These are phyloP conservation scores for Fusarium gaditjirri DNA, from an alignment of 2,329 filamentous ascomycete species.

Conservation along the genomic window DNA sequence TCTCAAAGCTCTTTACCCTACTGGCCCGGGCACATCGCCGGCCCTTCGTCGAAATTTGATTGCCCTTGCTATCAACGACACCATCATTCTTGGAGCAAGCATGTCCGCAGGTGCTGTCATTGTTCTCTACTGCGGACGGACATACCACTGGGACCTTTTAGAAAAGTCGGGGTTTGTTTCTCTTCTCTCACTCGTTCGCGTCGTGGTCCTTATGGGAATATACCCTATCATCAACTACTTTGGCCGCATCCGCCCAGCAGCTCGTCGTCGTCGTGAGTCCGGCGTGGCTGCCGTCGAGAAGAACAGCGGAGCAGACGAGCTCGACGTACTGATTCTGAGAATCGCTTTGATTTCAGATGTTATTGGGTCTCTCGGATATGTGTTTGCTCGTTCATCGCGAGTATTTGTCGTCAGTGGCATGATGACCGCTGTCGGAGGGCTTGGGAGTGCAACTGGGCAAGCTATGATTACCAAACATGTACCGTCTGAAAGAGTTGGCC, in stretches of 20 bases:
- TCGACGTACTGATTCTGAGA: slow-evolving; percentile 83
- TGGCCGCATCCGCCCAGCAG: slow-evolving; percentile 68
- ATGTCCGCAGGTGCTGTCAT: slow-evolving; percentile 86
- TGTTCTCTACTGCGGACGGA: slow-evolving; percentile 82
- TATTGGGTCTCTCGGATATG: slow-evolving; percentile 79
- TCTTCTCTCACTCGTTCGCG: slow-evolving; percentile 79
- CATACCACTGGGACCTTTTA: slow-evolving; percentile 84
- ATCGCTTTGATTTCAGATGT: slow-evolving; percentile 80
- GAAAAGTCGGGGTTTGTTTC: slow-evolving; percentile 86
- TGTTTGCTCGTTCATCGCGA: slow-evolving; percentile 68
- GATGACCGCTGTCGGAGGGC: slow-evolving; percentile 80
- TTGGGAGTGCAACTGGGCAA: slow-evolving; percentile 86
- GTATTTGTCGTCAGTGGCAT: slow-evolving; percentile 79
- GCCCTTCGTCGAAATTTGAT: slow-evolving; percentile 82
- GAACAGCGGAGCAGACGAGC: slow-evolving; percentile 76
- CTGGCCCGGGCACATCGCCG: slow-evolving; percentile 67
- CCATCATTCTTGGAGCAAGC: slow-evolving; percentile 81
- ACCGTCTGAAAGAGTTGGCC: slow-evolving; percentile 81
- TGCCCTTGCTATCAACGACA: slow-evolving; percentile 82
- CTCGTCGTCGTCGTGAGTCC: slow-evolving; percentile 52
- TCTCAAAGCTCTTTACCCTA: slow-evolving; percentile 81
- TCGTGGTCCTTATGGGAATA: slow-evolving; percentile 77
- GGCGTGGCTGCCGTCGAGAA: slow-evolving; percentile 54
- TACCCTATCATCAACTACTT: slow-evolving; percentile 82
- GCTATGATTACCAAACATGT: slow-evolving; percentile 91